Evolutionary conservation across 129 eudicot genomes (phyloP), one percentile per base, ranked within the genome.

Genomic region (Centaurea solstitialis): DNA sequence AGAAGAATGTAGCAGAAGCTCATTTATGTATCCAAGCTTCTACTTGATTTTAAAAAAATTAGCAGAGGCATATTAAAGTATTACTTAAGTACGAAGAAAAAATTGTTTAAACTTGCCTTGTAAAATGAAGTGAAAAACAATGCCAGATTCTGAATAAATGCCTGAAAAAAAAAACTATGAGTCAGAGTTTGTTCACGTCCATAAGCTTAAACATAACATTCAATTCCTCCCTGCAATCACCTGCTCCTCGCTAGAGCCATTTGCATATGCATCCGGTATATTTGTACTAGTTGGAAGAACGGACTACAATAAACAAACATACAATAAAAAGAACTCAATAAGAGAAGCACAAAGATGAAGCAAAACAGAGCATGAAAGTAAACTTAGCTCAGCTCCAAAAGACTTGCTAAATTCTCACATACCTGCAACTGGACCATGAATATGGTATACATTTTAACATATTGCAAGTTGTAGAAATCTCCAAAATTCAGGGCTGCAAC

Each of bases 371-470:
- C 50, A 74, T 61, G 41, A 12, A 28, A 6, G 45, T 73, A 61
- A 13, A 12, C 68, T 8, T 7, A 3, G 1, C 22, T 70, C 74
- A 40, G 7, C 11, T 17, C 41, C 37, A 28, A 59, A 59, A 66
- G 23, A 20, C 61, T 40, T 9, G 57, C 17, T 20, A 59, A 28
- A 76, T 72, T 57, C 53, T 35, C 10, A 79, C 70, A 77, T 76
- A 91, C 99, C 98, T 96, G 99, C 91, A 96, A 85, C 75, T 93
- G 99, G 80, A 84, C 90, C 88, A 96, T 93, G 85, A 93, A 96
- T 43, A 96, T 80, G 70, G 68, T 74, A 72, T 91, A 93, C 98
- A 93, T 91, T 18, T 91, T 91, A 18, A 81, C 88, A 78, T 91
- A 96, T 71, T 96, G 99, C 66, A 39, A 2, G 85, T 93, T 84